Evolutionary conservation across 23 red algal species (phyloP).

Genomic region (Gracilaria caudata): DNA sequence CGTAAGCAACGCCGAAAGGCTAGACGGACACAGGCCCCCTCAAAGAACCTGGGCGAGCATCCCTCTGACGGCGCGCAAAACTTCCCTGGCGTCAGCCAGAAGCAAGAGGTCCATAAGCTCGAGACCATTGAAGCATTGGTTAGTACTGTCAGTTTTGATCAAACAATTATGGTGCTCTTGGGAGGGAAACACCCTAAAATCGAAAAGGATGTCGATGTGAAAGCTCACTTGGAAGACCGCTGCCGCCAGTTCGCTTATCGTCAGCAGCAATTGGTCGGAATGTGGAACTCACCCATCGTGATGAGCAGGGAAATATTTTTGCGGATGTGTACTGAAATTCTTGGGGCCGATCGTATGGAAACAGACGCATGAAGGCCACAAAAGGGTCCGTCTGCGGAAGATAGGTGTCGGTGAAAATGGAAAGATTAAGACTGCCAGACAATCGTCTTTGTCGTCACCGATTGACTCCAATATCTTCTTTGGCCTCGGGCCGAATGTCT

Average conservation of each 20-base stretch:
- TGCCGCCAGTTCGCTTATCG: not conserved
- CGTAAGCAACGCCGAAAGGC: not conserved
- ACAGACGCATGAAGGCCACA: no score
- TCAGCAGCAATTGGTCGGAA: not conserved
- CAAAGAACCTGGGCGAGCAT: not conserved
- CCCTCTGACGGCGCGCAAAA: not conserved
- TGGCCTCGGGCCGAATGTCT: no score
- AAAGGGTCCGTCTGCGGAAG: no score
- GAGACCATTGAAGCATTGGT: not conserved
- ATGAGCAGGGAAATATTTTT: no score
- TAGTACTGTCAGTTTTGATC: not conserved
- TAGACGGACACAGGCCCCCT: not conserved
- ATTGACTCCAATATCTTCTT: no score
- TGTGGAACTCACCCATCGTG: not conserved
- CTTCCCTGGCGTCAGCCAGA: not conserved
- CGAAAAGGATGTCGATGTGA: not conserved
- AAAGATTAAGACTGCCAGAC: no score
- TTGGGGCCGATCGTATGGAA: no score
- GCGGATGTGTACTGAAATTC: no score
- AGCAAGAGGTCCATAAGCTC: not conserved
- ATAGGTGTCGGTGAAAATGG: no score
- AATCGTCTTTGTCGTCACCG: no score
- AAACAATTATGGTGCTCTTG: not conserved
- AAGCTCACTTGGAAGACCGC: constrained; percentile 6
- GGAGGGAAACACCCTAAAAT: not conserved